phyloP scores from a whole-genome alignment of 257 asterid species.

The Rhazya stricta region DNA sequence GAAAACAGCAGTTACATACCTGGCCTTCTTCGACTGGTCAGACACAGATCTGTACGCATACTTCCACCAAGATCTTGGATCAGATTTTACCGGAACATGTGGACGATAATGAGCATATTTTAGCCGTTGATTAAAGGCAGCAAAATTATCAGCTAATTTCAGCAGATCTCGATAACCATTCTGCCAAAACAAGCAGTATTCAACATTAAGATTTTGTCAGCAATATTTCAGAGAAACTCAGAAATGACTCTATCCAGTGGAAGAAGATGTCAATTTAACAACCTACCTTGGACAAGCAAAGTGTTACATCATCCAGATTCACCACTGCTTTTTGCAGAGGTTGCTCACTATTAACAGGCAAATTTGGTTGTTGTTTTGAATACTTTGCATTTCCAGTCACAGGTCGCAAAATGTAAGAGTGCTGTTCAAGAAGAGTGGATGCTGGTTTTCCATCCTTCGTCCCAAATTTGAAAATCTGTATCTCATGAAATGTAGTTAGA shows the following conservation, averaged over 20 bases:
- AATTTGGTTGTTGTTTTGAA: constrained; percentile 62
- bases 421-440: constrained; percentile 39
- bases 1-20: constrained; percentile 38
- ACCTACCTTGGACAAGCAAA: constrained; percentile 85
- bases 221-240: neutral
- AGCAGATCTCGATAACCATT: constrained; percentile 77
- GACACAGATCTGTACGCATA: constrained; percentile 71
- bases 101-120: constrained; percentile 91
- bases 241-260: neutral
- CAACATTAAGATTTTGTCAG: neutral
- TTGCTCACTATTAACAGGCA: constrained; percentile 47
- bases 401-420: constrained; percentile 76
- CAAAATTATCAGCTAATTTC: constrained; percentile 87
- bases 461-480: constrained; percentile 81
- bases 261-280: constrained; percentile 13
- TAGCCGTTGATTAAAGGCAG: constrained; percentile 87
- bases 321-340: constrained; percentile 76
- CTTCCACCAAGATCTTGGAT: constrained; percentile 95
- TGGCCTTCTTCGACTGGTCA: constrained; percentile 73
- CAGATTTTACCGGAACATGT: constrained; percentile 46
- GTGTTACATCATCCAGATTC: constrained; percentile 87
- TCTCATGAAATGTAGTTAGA: constrained; percentile 21
- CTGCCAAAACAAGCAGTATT: constrained; percentile 41
- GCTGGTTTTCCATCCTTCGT: constrained; percentile 76
- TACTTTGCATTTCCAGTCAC: constrained; percentile 90